Base-by-base conservation (phyloP, 179 eudicot species). In the Spinacia oleracea region DNA sequence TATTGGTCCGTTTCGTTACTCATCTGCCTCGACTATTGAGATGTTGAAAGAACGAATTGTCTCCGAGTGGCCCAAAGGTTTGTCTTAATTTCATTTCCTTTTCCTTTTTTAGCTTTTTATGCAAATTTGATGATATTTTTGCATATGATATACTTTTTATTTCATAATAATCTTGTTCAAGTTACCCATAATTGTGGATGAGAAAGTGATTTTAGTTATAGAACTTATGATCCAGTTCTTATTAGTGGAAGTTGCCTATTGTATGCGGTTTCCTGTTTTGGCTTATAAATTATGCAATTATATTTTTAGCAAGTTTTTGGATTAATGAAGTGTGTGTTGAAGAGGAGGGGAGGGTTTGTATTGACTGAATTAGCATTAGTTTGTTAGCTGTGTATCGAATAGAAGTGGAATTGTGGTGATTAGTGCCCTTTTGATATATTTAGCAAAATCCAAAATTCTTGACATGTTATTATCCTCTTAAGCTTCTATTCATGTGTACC, bases 21-120 rank as follows among this genome's bases (percentile, higher is more conserved):
- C 95, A 0, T 91, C 97, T 74, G 87, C 98, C 25, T 86, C 97
- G 0, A 95, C 97, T 23, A 89, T 95, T 35, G 91, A 92, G 63
- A 89, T 87, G 91, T 89, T 95, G 73, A 95, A 95, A 85, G 97
- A 95, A 80, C 78, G 95, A 74, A 85, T 95, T 76, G 92, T 95
- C n/a, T 73, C 92, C 50, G 97, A 95, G 78, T 93, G 98, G 98
- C 98, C 98, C 43, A 95, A 90, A 91, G 97, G 98, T 93, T 60
- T 81, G 74, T 69, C 0, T 43, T 42, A 21, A 7, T 18, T 14
- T 9, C 31, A 6, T 67, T 21, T 0, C 35, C 25, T n/a, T 14
- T 3, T 55, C 5, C 20, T 82, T 5, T 23, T 31, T 21, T 6
- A 56, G 42, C 38, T 45, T 72, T 48, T 18, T 12, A 45, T 69